Evolutionary conservation across 73 alveolate genomes (phyloP), one percentile per base, ranked within the genome.

Genomic region (Paramecium sonneborni): DNA sequence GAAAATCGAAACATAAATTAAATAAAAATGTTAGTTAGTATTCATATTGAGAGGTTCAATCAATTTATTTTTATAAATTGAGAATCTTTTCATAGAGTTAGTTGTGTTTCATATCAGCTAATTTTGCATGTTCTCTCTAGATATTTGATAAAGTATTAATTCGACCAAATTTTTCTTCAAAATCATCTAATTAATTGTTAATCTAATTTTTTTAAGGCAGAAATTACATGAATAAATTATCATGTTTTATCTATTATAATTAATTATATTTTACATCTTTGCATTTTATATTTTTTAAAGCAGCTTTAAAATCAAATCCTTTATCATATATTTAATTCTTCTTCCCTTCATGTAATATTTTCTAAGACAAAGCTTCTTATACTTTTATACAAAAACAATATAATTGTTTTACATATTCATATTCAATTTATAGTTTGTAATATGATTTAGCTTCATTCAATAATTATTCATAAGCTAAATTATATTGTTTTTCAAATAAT

Each of bases 371-470:
- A 1, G 56, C 57, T 69, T 69, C 85, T 30, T 69, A 69, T 10
- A 69, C 85, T 69, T 69, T 69, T 1, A 32, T 69, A 69, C 85
- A 69, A 35, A 69, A 69, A 35, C 85, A 69, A 28, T 69, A 69
- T 3, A 69, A 10, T 35, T 69, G 21, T 35, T 69, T 69, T 1
- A 57, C 76, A 57, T 57, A 57, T 57, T 57, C 76, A 57, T 57
- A 57, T 24, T 57, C 76, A 57, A 57, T 20, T 20, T 18, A 18
- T 57, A 57, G 14, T 57, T 21, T 57, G 5, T 57, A 57, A 28
- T 24, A 57, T 24, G 76, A 57, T 6, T 57, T 15, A 18, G 76
- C 76, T 57, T 57, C 76, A 57, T 20, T 57, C 14, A 57, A 57
- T 21, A 21, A 57, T 21, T 8, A 24, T 57, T 57, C 76, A 57